Base-by-base conservation (phyloP, 129 eudicot genomes). In the Helianthus tuberosus region DNA sequence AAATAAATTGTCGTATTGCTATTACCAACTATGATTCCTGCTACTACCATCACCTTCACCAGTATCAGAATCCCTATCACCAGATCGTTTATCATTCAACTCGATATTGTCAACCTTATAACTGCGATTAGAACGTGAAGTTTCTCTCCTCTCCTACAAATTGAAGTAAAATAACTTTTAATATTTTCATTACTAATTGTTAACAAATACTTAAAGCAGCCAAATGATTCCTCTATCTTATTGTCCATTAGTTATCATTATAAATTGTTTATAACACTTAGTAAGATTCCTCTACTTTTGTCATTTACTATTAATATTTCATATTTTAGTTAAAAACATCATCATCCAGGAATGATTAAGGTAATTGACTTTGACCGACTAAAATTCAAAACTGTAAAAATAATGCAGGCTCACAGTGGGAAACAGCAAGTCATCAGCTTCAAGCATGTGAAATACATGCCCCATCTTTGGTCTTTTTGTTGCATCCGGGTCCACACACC, bases 401-500 rank as follows among this genome's bases (percentile, higher is more conserved):
- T n/a, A n/a, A n/a, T n/a, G n/a, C n/a, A n/a, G n/a, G 51, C 91
- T 69, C 88, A 88, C 98, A 75, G 88, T 84, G 62, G 91, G 93
- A 76, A 84, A 75, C 54, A 86, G 83, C 78, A 94, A 81, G 76
- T 94, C 96, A 74, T 94, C 97, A 8, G 97, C 94, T 77, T 94
- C 98, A 53, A 94, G 97, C 98, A 94, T 94, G 87, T 94, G 97
- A 52, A 94, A 85, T 20, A 94, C 90, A 59, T 94, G 97, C 39
- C 98, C 98, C 93, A 94, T 90, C 82, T 90, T 94, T 8, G 98
- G 98, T 71, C 98, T 85, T 83, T 94, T 94, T 39, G 83, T 96
- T 8, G 97, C 93, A 71, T 91, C 97, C 5, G 98, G 98, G 76
- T 94, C 98, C 12, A 94, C 98, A 85, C 98, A 94, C 50, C 85